phyloP scores from a whole-genome alignment of 2,329 filamentous ascomycete species.

The Cytospora schulzeri region DNA sequence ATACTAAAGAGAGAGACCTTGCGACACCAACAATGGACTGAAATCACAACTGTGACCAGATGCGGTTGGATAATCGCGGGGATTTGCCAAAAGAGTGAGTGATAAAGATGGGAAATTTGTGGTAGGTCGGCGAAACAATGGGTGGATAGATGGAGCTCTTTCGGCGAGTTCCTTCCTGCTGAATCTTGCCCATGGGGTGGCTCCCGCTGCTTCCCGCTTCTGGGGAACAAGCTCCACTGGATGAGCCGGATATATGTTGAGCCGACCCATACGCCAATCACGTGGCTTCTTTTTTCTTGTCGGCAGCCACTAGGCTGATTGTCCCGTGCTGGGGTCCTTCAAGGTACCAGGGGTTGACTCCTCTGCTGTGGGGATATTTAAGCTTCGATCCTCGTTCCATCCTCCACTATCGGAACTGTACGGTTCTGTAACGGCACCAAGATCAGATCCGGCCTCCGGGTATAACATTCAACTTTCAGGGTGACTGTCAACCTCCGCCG shows the following conservation, averaged over 20 bases:
- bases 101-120: neutral
- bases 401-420: neutral
- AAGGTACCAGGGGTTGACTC: neutral
- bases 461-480: neutral
- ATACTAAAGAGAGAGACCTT: neutral
- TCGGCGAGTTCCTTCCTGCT: neutral
- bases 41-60: neutral
- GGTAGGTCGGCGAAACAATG: neutral
- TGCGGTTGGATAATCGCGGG: neutral
- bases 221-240: neutral
- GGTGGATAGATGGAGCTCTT: neutral
- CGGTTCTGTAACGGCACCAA: neutral
- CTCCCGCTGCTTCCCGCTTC: conserved; percentile 2
- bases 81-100: neutral
- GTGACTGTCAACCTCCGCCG: neutral
- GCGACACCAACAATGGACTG: neutral
- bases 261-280: neutral
- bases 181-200: neutral
- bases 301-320: neutral
- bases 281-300: neutral
- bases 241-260: neutral
- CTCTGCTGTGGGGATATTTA: neutral
- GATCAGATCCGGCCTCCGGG: neutral
- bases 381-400: neutral
- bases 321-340: neutral